Conservation (phyloP, 495 filamentous ascomycete genomes). For the Tuber indicum region DNA sequence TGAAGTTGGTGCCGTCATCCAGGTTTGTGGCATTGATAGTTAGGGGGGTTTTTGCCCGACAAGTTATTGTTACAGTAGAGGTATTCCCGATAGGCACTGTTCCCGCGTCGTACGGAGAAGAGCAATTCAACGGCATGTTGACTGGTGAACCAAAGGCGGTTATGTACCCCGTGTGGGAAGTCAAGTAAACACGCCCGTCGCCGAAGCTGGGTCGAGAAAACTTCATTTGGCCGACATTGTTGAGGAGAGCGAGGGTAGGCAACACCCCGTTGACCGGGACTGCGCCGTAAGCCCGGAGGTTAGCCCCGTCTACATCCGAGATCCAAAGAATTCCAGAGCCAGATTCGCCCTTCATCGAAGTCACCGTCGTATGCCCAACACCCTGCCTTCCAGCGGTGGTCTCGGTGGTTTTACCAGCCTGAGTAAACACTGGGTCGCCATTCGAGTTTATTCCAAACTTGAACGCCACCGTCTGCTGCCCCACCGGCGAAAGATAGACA, state of each 20-base stretch:
- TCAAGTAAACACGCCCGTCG: slow-evolving; percentile 43
- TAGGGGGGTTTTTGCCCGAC: slow-evolving; percentile 42
- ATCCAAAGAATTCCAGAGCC: slow-evolving; percentile 46
- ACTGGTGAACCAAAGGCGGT: slow-evolving; percentile 45
- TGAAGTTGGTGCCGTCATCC: slow-evolving; percentile 43
- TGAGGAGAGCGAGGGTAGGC: slow-evolving; percentile 43
- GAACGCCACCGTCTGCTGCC: slow-evolving; percentile 43
- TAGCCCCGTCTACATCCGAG: slow-evolving; percentile 44
- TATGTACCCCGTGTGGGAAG: slow-evolving; percentile 40
- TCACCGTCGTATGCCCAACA: slow-evolving; percentile 45
- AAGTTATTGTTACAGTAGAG: slow-evolving; percentile 33
- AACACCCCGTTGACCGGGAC: slow-evolving; percentile 44
- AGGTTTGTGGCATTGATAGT: slow-evolving; percentile 41
- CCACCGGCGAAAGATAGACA: slow-evolving; percentile 45
- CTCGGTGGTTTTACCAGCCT: slow-evolving; percentile 43
- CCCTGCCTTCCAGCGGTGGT: slow-evolving; percentile 43
- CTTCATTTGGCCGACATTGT: slow-evolving; percentile 43
- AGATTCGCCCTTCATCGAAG: slow-evolving; percentile 43
- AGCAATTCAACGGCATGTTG: slow-evolving; percentile 45
- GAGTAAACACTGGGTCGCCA: slow-evolving; percentile 43
- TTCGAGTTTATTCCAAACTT: slow-evolving; percentile 42
- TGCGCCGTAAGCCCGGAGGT: slow-evolving; percentile 47
- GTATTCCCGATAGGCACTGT: slow-evolving; percentile 38
- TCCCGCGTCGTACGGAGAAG: slow-evolving; percentile 43
- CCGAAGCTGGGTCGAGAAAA: slow-evolving; percentile 46